Percentiles rank a stretch among this genome's conserved stretches.
phyloP scores from a whole-genome alignment of 2,329 filamentous ascomycete genomes.

The Juglanconis oblonga region DNA sequence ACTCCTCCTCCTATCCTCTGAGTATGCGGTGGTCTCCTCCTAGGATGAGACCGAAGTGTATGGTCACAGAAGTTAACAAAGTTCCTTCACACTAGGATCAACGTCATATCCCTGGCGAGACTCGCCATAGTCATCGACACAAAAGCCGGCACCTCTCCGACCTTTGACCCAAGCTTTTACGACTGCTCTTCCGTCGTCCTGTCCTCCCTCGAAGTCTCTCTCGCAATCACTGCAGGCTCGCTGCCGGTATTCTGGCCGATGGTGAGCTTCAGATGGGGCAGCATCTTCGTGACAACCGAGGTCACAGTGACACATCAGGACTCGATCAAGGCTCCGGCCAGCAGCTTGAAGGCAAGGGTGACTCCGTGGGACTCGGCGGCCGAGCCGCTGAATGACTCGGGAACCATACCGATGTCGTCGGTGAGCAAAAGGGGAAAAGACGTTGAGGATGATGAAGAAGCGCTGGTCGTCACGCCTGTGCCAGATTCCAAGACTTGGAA shows the following conservation, averaged over 20 bases:
- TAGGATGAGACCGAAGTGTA: no score
- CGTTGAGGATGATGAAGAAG: background rate
- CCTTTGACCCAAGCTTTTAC: slow-evolving; percentile 35
- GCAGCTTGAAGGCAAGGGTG: background rate
- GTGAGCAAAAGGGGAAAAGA: background rate
- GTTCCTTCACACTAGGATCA: slow-evolving; percentile 24
- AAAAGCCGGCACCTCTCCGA: slow-evolving; percentile 30
- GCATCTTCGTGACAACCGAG: slow-evolving; percentile 35
- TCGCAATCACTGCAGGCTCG: slow-evolving; percentile 6
- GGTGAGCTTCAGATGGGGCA: slow-evolving; percentile 25
- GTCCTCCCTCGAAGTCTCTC: slow-evolving; percentile 32
- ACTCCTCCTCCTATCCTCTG: no score
- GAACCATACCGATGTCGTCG: background rate
- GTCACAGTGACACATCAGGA: slow-evolving; percentile 25
- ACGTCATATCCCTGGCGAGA: slow-evolving; percentile 29
- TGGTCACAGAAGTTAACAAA: no score
- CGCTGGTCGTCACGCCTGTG: background rate
- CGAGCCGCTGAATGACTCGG: background rate
- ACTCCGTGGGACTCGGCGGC: slow-evolving; percentile 3
- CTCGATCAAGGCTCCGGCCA: background rate
- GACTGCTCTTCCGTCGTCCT: slow-evolving; percentile 30
- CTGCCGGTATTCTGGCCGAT: slow-evolving; percentile 17
- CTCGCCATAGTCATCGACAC: slow-evolving; percentile 28
- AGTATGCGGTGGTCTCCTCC: no score
- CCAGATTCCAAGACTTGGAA: background rate